phyloP scores from a whole-genome alignment of 106 monocot genomes.

The Allium sativum region DNA sequence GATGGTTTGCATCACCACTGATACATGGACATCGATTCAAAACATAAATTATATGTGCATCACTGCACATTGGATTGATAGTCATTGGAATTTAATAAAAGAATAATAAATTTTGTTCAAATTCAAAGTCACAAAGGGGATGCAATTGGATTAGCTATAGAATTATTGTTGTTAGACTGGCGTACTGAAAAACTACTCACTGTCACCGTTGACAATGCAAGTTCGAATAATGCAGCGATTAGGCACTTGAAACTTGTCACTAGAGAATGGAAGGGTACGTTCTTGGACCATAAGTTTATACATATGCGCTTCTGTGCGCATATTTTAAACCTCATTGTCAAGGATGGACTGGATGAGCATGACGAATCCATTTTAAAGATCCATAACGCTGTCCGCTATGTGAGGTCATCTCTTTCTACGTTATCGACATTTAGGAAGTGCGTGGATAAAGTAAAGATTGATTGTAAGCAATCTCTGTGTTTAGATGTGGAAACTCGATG shows the following conservation, averaged over 20 bases:
- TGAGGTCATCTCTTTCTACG: conserved; percentile 5
- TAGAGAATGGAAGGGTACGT: not conserved
- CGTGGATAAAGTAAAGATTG: conserved; percentile 10
- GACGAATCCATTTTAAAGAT: not conserved
- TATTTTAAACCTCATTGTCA: conserved; percentile 4
- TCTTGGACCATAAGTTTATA: not conserved
- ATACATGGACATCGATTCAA: not conserved
- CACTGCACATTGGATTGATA: conserved; percentile 10
- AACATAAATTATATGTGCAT: conserved; percentile 11
- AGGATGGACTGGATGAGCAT: not conserved
- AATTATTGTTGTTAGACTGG: not conserved
- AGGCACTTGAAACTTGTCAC: too few relatives aligned
- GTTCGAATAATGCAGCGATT: conserved; percentile 7
- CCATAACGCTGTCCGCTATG: not conserved
- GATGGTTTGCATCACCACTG: not conserved
- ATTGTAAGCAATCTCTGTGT: conserved; percentile 1
- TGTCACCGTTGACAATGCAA: conserved; percentile 6
- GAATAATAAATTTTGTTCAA: conserved; percentile 11
- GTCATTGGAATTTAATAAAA: conserved; percentile 8
- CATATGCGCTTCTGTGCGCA: conserved; percentile 3
- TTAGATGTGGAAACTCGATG: conserved; percentile 6
- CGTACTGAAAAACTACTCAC: too few relatives aligned
- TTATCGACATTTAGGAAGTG: conserved; percentile 7
- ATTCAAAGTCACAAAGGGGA: conserved; percentile 10
- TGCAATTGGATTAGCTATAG: not conserved